These are phyloP conservation scores for Pezicula neosporulosa DNA, from an alignment of 2,329 filamentous ascomycete genomes.

Conservation along the genomic window DNA sequence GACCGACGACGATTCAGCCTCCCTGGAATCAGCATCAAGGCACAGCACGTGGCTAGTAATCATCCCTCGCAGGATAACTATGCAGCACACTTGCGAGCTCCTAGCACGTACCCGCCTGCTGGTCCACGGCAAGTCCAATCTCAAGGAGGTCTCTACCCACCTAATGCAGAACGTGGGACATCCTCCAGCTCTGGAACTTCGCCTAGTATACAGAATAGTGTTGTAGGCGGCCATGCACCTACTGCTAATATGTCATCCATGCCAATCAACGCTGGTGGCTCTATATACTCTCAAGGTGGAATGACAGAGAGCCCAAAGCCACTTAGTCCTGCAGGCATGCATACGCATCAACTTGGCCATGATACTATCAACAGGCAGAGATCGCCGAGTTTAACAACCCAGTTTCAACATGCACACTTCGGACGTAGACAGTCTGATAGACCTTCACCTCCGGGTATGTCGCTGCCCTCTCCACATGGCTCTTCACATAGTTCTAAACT, in stretches of 20 bases:
- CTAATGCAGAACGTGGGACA: slow-evolving; percentile 50
- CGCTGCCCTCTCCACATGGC: slow-evolving; percentile 24
- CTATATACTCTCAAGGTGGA: slow-evolving; percentile 64
- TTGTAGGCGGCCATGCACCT: slow-evolving; percentile 39
- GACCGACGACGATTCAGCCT: slow-evolving; percentile 64
- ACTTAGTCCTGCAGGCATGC: slow-evolving; percentile 58
- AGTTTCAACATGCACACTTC: slow-evolving; percentile 62
- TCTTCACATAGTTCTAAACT: slow-evolving; percentile 26
- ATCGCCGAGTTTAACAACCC: slow-evolving; percentile 63
- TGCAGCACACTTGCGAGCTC: slow-evolving; percentile 60
- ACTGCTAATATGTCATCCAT: slow-evolving; percentile 48
- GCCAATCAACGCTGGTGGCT: slow-evolving; percentile 38
- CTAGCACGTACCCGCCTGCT: slow-evolving; percentile 75
- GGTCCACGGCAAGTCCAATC: slow-evolving; percentile 46
- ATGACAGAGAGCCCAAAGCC: slow-evolving; percentile 89
- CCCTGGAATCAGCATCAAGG: slow-evolving; percentile 72
- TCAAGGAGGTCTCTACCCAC: slow-evolving; percentile 58
- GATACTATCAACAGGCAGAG: slow-evolving; percentile 54
- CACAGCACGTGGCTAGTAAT: slow-evolving; percentile 59
- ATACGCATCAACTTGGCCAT: slow-evolving; percentile 47
- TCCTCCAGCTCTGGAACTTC: slow-evolving; percentile 51
- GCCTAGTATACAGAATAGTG: slow-evolving; percentile 38
- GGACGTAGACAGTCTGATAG: slow-evolving; percentile 54
- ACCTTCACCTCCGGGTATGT: slow-evolving; percentile 38
- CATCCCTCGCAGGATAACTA: slow-evolving; percentile 27